Base-by-base conservation (phyloP, 257 asterid genomes). In the Penstemon eatonii region DNA sequence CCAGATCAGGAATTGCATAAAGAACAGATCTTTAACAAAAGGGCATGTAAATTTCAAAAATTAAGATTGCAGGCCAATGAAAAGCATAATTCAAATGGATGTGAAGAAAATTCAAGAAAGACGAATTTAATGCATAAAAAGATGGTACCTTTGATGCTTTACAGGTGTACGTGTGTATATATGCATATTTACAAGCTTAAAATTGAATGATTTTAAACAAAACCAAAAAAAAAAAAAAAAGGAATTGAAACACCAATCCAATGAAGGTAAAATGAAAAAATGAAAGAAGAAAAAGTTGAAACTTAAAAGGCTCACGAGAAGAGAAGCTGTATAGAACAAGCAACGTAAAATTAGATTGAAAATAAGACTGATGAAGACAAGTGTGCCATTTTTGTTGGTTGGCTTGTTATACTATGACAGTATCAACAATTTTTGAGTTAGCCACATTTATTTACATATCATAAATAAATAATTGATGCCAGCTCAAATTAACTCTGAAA, bases 121-220 rank as follows among this genome's bases (percentile, higher is more conserved):
- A 40, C 10, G 6, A 38, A 65, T 56, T 3, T 43, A 63, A 39
- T 8, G 4, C 36, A 47, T 3, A 38, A 51, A 40, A 61, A 63
- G 53, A 73, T 62, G 44, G 74, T 84, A 86, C 92, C 89, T 86
- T 44, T 63, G 75, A 39, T 72, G 60, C 56, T 74, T 59, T 54
- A 75, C 78, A 63, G 60, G 7, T 61, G 41, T 47, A 8, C 33
- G 73, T 68, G 60, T 46, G 64, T 19, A 61, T 6, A 33, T 60
- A 57, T 61, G 69, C 65, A 65, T 38, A 66, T n/a, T 6, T 50
- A 12, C 49, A 66, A 63, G 10, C 7, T 25, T 54, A 42, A 53
- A 55, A 33, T 19, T 3, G 36, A 56, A 57, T 55, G 59, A 12
- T 33, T 43, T 38, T 3, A 13, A 8, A 33, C 3, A 38, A 69